Evolutionary conservation across 768 basidiomycete species (phyloP), one percentile per base, ranked within the genome.

Genomic region (Zangia roseola): DNA sequence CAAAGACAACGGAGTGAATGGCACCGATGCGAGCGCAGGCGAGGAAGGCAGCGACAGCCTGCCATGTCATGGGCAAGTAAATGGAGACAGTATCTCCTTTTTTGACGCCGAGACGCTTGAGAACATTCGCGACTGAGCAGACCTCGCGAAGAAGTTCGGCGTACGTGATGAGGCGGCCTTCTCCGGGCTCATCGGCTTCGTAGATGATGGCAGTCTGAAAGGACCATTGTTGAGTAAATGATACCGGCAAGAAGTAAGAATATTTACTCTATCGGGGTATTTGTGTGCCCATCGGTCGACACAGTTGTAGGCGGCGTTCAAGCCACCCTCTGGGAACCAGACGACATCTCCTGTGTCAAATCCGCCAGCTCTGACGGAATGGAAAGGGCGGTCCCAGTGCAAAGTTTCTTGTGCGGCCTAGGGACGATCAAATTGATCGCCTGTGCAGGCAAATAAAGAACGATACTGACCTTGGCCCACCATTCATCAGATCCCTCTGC

Each of bases 1-100:
- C 95, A 55, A 99, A 99, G 49, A 99, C 86, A 62, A 97, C 95
- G 8, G 93, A 94, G 73, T 99, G 95, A 40, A 98, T 76, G 20
- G 95, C 95, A 20, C 95, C 95, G 58, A 99, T 90, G 56, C 95
- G 88, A 5, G 95, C 94, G 67, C 95, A 98, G 6, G 95, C 95
- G 49, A 99, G 86, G 84, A 99, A 93, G 36, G 95, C 91, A 39
- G 91, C 94, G 42, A 89, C 91, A 17, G 95, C 85, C 57, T 97
- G 93, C 91, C 91, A 95, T 17, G 88, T 86, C 89, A 91, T 94
- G 43, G 92, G 92, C 17, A 94, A 79, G 70, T 94, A 95, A 46
- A 94, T 74, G n/a, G 88, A 90, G 39, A 94, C 88, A 21, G 90
- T 91, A 63, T 97, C 94, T 40, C 94, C 94, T 72, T 94, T 94